These are phyloP conservation scores for Fusarium marasasianum DNA, from an alignment of 2,329 filamentous ascomycete genomes.

Conservation along the genomic window DNA sequence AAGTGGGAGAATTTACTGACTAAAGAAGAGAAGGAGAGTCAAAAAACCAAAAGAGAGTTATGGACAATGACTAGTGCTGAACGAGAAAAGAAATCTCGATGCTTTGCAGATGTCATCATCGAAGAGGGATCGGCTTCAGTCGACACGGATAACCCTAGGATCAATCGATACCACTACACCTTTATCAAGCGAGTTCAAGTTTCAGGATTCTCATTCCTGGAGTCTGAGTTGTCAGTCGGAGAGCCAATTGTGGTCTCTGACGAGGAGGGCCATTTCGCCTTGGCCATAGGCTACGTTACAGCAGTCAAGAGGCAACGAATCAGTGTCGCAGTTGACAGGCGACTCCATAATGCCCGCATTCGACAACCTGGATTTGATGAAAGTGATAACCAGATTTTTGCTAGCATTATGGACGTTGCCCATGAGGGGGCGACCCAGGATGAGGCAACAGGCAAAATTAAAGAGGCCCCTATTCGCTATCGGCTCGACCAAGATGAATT, in stretches of 20 bases:
- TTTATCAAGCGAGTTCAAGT: constrained; percentile 75
- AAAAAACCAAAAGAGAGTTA: constrained; percentile 86
- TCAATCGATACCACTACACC: constrained; percentile 90
- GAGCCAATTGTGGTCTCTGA: constrained; percentile 98
- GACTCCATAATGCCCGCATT: constrained; percentile 85
- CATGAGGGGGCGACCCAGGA: constrained; percentile 61
- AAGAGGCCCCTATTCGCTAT: constrained; percentile 71
- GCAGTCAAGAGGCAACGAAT: constrained; percentile 79
- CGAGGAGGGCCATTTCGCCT: constrained; percentile 91
- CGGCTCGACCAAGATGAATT: constrained; percentile 98
- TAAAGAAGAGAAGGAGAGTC: constrained; percentile 90
- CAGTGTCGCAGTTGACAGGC: constrained; percentile 88
- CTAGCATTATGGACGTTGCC: constrained; percentile 88
- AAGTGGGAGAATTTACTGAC: constrained; percentile 96
- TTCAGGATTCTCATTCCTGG: constrained; percentile 81
- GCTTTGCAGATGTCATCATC: constrained; percentile 88
- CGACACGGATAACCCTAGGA: constrained; percentile 76
- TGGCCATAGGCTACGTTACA: constrained; percentile 91
- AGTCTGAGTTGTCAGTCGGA: constrained; percentile 86
- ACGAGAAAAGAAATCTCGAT: constrained; percentile 86
- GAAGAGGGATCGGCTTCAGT: constrained; percentile 79
- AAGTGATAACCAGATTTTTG: constrained; percentile 82
- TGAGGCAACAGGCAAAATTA: constrained; percentile 61
- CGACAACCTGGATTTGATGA: constrained; percentile 80
- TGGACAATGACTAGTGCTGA: constrained; percentile 96